Conservation (phyloP, 371 early-diverging fungal species). For the Syncephalis plumigaleata region DNA sequence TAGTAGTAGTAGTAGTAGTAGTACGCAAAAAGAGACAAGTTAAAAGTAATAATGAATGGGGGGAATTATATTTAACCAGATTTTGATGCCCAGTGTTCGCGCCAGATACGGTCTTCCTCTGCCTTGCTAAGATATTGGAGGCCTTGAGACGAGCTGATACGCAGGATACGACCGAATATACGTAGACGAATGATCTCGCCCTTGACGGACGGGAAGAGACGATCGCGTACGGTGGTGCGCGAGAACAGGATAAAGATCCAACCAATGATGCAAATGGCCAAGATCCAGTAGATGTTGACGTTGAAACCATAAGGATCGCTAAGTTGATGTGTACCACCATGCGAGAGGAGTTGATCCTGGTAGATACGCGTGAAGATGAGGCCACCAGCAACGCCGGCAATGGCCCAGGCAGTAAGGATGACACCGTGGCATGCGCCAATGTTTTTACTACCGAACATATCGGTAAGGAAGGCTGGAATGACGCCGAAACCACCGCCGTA, state of each 20-base stretch:
- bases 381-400: constrained; percentile 39
- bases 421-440: constrained; percentile 39
- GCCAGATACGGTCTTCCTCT: too few relatives aligned
- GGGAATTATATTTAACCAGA: too few relatives aligned
- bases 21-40: too few relatives aligned
- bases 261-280: constrained; percentile 9
- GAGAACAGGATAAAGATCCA: constrained; percentile 12
- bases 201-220: constrained; percentile 8
- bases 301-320: constrained; percentile 7
- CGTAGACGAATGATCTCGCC: constrained; percentile 14
- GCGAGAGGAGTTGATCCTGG: constrained; percentile 7
- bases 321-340: constrained; percentile 6
- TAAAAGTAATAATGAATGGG: too few relatives aligned
- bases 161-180: constrained; percentile 8
- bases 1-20: too few relatives aligned
- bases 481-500: constrained; percentile 46
- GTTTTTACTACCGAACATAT: constrained; percentile 45
- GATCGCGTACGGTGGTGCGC: constrained; percentile 10
- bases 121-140: too few relatives aligned
- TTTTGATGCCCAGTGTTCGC: too few relatives aligned
- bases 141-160: too few relatives aligned
- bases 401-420: constrained; percentile 38
- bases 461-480: constrained; percentile 47
- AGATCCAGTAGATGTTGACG: constrained; percentile 14
- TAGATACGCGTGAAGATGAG: constrained; percentile 35